phyloP scores from a whole-genome alignment of 2,329 filamentous ascomycete genomes.

The Cadophora sp. region DNA sequence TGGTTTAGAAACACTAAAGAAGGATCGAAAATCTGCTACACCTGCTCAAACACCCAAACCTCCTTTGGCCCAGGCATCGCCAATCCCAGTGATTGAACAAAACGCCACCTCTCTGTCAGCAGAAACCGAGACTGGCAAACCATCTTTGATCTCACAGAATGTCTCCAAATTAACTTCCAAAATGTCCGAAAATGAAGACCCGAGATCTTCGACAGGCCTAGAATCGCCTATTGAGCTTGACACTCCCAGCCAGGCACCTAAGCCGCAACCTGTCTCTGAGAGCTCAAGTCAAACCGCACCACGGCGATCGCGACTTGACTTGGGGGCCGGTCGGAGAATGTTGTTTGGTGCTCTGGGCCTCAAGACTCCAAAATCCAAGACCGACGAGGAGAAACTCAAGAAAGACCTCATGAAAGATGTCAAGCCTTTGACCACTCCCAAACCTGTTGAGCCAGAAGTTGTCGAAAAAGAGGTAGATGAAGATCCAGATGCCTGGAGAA shows the following conservation, averaged over 20 bases:
- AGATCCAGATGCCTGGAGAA: conserved; percentile 72
- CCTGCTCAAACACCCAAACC: neutral
- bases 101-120: neutral
- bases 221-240: conserved; percentile 10
- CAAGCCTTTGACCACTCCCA: conserved; percentile 48
- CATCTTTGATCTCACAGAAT: neutral
- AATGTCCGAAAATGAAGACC: neutral
- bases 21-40: conserved; percentile 11
- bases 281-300: conserved; percentile 27
- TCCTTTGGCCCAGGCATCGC: neutral
- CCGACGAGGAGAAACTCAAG: conserved; percentile 69
- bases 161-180: neutral
- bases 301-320: conserved; percentile 51
- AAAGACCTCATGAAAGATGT: conserved; percentile 64
- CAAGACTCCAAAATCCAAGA: conserved; percentile 70
- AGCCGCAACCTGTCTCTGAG: conserved; percentile 22
- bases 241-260: conserved; percentile 12
- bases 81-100: neutral
- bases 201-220: conserved; percentile 16
- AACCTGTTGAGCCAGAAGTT: conserved; percentile 26
- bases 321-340: conserved; percentile 70
- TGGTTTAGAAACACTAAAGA: conserved; percentile 40
- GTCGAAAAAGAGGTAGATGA: conserved; percentile 48
- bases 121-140: neutral
- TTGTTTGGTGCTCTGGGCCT: conserved; percentile 77